Percentiles rank a stretch among this genome's conserved stretches.
These are phyloP conservation scores for Arabidopsis suecica DNA, from an alignment of 345 rosid species.

Conservation along the genomic window DNA sequence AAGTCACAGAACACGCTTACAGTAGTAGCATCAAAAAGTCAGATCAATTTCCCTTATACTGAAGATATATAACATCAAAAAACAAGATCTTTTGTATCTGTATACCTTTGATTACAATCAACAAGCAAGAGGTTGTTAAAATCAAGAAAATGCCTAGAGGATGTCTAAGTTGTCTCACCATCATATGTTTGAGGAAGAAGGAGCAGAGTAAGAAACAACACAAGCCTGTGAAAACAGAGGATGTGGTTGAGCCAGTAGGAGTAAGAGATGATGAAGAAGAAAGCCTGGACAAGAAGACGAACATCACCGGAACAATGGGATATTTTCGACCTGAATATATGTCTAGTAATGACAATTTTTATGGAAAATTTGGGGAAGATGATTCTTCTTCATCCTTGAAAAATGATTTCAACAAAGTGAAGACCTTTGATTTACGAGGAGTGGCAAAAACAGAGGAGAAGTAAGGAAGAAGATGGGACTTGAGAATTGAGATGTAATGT, in stretches of 20 bases:
- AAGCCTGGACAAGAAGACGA: background rate
- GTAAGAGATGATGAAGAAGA: too few relatives aligned
- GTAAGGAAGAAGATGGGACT: background rate
- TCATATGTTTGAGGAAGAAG: background rate
- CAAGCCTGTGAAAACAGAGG: too few relatives aligned
- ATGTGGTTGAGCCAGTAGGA: too few relatives aligned
- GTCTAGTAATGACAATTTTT: background rate
- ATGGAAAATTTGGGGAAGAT: background rate
- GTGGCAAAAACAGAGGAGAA: background rate
- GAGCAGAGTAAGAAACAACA: too few relatives aligned
- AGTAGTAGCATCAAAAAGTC: too few relatives aligned
- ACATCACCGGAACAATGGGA: background rate
- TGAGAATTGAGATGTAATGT: background rate
- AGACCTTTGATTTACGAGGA: slow-evolving; percentile 17
- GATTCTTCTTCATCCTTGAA: background rate
- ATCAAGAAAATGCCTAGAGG: background rate
- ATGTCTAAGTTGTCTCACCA: too few relatives aligned
- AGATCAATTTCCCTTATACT: too few relatives aligned
- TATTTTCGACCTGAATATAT: background rate
- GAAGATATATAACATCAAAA: background rate
- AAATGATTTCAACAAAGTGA: slow-evolving; percentile 24
- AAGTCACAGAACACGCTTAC: background rate
- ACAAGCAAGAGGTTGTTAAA: background rate
- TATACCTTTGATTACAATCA: background rate
- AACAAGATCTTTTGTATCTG: background rate